A percentile compares a stretch with the other conserved stretches of the same genome.
Conservation (phyloP, 768 basidiomycete species). For the Pleurotus giganteus region DNA sequence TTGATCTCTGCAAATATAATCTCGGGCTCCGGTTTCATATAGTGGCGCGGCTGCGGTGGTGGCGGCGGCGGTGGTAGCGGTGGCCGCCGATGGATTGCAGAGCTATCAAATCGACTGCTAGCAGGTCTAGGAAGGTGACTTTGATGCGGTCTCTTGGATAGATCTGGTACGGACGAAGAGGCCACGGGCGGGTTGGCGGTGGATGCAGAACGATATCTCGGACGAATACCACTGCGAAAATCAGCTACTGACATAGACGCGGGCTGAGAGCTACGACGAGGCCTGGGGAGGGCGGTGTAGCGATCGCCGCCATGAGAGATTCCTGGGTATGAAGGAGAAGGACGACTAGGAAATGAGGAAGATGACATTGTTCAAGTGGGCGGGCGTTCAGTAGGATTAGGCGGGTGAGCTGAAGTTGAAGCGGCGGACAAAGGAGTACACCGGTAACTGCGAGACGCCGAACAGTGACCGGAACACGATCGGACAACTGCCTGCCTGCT, state of each 20-base stretch:
- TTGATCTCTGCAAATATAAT: background rate
- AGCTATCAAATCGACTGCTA: background rate
- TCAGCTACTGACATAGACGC: background rate
- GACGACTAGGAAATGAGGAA: background rate
- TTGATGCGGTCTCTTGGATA: background rate
- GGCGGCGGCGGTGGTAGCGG: no score
- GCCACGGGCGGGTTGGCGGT: background rate
- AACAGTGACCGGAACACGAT: no score
- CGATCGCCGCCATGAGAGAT: background rate
- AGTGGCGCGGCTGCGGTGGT: background rate
- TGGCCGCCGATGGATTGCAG: background rate
- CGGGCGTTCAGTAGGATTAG: no score
- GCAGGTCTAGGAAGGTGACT: background rate
- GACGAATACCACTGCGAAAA: background rate
- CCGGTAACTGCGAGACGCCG: no score
- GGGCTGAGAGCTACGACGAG: background rate
- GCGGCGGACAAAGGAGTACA: no score
- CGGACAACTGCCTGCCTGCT: no score
- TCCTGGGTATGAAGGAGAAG: background rate
- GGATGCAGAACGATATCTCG: background rate
- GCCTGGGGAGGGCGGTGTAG: background rate
- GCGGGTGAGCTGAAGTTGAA: no score
- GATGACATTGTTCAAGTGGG: background rate
- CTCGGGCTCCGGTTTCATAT: constrained; percentile 1
- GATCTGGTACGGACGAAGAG: background rate